Base-by-base conservation (phyloP, 306 rosid species). In the Vigna mungo region DNA sequence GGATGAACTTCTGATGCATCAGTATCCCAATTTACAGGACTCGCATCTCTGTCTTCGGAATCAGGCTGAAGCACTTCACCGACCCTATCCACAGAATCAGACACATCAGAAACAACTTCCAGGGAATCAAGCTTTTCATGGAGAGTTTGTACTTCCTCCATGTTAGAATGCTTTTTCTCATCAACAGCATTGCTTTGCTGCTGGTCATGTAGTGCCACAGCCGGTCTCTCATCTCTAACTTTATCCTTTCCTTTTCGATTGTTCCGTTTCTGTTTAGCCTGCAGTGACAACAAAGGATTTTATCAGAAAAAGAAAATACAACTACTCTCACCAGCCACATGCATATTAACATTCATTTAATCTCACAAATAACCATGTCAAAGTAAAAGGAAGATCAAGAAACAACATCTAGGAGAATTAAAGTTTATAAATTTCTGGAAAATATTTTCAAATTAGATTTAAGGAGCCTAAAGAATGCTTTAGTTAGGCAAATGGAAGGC, bases 261-360 rank as follows among this genome's bases (percentile, higher is more conserved):
- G 82, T 89, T 95, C 75, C 91, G 87, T 82, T 91, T 96, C 73
- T 96, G 98, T 86, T 96, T 96, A 85, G 94, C 94, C 98, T 96
- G 85, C 47, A 47, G 64, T 67, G 61, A 81, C 71, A 81, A 30
- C 60, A 80, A 47, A 65, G 34, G 48, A 80, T 72, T 37, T 51
- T 32, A 54, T 80, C 64, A 81, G 72, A 27, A 81, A 52, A 73
- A 25, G 39, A 10, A 77, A 59, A 53, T 25, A 13, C 27, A 48
- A 52, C 55, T 83, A 67, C 44, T 43, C 16, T 53, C 59, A 52
- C 37, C 73, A 68, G 47, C 56, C 65, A 23, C 61, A 9, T 62
- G 72, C 34, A 51, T 30, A 65, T 25, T 75, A 72, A 5, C 43
- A 63, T 44, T 9, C 52, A 36, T 61, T 10, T 39, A 72, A 72